Evolutionary conservation across 176 grass and related monocot genomes (phyloP).

Genomic region (Rhynchospora tenuis): DNA sequence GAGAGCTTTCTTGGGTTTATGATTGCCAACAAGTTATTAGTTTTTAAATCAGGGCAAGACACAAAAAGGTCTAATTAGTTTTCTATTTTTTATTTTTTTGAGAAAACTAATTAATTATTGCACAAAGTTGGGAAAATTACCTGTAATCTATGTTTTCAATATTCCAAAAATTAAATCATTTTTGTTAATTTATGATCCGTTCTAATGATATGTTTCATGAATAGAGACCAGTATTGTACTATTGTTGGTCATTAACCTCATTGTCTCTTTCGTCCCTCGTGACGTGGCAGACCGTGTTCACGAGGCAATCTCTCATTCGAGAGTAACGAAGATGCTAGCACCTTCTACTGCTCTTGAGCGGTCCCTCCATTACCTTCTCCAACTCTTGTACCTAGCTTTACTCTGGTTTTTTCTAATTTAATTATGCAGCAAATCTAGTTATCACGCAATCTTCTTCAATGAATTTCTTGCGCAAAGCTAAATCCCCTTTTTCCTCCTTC

Average conservation of each 20-base stretch:
- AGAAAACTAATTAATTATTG: too few species aligned
- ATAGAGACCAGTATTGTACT: not conserved
- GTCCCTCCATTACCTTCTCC: not conserved
- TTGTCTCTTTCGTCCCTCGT: not conserved
- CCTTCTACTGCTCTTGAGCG: not conserved
- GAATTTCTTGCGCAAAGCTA: not conserved
- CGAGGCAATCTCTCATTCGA: not conserved
- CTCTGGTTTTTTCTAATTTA: not conserved
- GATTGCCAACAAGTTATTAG: too few species aligned
- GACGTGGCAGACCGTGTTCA: conserved; percentile 8
- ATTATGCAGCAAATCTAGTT: not conserved
- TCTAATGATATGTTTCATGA: not conserved
- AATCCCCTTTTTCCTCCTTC: not conserved
- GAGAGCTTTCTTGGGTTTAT: too few species aligned
- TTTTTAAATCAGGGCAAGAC: too few species aligned
- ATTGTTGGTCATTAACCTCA: not conserved
- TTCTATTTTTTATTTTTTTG: too few species aligned
- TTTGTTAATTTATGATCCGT: not conserved
- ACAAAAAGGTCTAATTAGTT: too few species aligned
- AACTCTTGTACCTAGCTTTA: not conserved
- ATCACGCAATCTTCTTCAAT: not conserved
- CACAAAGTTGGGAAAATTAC: too few species aligned
- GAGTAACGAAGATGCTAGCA: not conserved
- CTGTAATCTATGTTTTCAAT: too few species aligned
- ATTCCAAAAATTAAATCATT: too few species aligned